Base-by-base conservation (phyloP, 257 asterid species). In the Nemophila menziesii region DNA sequence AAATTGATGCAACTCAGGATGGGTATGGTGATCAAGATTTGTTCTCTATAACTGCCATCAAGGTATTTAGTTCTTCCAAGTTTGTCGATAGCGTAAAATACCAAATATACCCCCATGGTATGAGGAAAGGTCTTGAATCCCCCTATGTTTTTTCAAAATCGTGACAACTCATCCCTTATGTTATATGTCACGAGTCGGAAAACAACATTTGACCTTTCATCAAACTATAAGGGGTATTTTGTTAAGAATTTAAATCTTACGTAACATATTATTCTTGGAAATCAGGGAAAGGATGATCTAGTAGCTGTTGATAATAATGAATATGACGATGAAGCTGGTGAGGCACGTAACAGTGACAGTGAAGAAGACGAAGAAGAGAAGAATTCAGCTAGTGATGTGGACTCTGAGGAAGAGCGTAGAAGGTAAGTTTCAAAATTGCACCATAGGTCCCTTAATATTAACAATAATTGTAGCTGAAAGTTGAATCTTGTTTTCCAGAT, bases 341-440 rank as follows among this genome's bases (percentile, higher is more conserved):
- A 65, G 54, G 44, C 57, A 13, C 60, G 63, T 33, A 42, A 62
- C 22, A 82, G 85, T 52, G 99, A 73, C 19, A 68, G 74, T 20
- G 93, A 77, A 24, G 62, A 69, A 58, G 43, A 53, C 2, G 73
- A 46, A 22, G 85, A 69, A 49, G 59, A 53, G 43, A 67, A 73
- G 52, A 43, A 45, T 52, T 20, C 61, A 22, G 48, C 74, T 33
- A 80, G 93, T 58, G 93, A 86, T 65, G 39, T 71, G 43, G 99
- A 85, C 61, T 72, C 99, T 19, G 99, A 86, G 53, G 99, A 90
- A 57, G 96, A 90, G 66, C 65, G 72, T 17, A 67, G 46, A 36
- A 62, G 96, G 96, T 85, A 74, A 26, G 36, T 58, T 18, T 48
- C 34, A 14, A 19, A 27, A 33, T 20, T 49, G 52, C 56, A 22